Percentiles rank a stretch among this genome's conserved stretches.
phyloP scores from a whole-genome alignment of 1,284 basidiomycete genomes.

The Ustilago trichophora region DNA sequence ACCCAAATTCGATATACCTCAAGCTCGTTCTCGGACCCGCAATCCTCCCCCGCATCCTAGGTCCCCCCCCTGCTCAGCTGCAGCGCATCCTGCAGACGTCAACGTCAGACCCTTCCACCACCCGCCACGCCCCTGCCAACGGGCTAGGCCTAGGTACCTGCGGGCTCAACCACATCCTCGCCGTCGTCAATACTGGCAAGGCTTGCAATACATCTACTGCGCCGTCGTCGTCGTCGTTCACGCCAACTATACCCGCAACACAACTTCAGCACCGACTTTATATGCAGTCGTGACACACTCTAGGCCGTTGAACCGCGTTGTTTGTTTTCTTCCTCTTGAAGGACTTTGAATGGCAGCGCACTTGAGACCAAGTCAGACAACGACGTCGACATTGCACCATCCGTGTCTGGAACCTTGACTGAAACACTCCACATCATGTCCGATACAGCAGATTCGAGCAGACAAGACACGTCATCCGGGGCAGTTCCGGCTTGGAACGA shows the following conservation, averaged over 20 bases:
- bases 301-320: not conserved
- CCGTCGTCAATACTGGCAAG: slow-evolving; percentile 5
- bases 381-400: not conserved
- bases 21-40: slow-evolving; percentile 35
- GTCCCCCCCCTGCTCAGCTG: slow-evolving; percentile 1
- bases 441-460: not conserved
- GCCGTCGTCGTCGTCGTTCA: not conserved
- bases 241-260: too few species aligned
- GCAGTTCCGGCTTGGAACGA: slow-evolving; percentile 5
- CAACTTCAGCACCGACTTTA: too few species aligned
- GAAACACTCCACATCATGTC: not conserved
- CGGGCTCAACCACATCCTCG: slow-evolving; percentile 4
- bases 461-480: not conserved
- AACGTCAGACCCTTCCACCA: slow-evolving; percentile 3
- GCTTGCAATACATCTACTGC: not conserved
- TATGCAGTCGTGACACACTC: not conserved
- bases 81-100: slow-evolving; percentile 4
- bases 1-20: slow-evolving; percentile 18
- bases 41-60: slow-evolving; percentile 17
- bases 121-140: not conserved
- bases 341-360: not conserved
- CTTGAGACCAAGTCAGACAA: not conserved
- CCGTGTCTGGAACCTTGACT: not conserved
- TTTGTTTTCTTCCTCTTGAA: too few species aligned
- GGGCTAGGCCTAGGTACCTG: slow-evolving; percentile 12